A percentile compares a stretch with the other conserved stretches of the same genome.
phyloP scores from a whole-genome alignment of 805 yeast species.

The Pachysolen tannophilus region DNA sequence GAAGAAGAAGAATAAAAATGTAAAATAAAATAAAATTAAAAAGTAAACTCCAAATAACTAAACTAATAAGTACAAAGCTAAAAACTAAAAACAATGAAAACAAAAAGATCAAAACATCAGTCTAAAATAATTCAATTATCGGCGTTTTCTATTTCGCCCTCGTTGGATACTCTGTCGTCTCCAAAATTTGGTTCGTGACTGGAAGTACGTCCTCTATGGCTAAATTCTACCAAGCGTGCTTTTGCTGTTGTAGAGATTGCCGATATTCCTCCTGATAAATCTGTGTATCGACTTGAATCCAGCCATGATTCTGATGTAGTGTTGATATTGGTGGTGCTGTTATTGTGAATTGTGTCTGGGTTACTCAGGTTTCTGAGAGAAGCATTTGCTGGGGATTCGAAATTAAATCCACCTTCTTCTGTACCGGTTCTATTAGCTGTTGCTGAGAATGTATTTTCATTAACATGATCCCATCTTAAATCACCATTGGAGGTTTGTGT shows the following conservation, averaged over 20 bases:
- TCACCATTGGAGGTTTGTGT: constrained; percentile 20
- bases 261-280: too few species aligned
- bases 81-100: too few species aligned
- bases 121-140: too few species aligned
- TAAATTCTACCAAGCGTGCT: constrained; percentile 28
- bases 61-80: too few species aligned
- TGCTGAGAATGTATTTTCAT: neutral
- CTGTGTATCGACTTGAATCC: constrained; percentile 2
- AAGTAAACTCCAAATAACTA: too few species aligned
- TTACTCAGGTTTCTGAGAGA: constrained; percentile 4
- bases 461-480: constrained; percentile 18
- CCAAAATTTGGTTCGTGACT: constrained; percentile 13
- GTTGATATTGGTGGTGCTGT: constrained; percentile 4
- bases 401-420: neutral
- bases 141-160: too few species aligned
- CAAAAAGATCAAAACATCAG: too few species aligned
- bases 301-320: neutral
- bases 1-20: too few species aligned
- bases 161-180: constrained; percentile 22
- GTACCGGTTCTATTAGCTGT: neutral
- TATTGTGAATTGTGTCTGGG: constrained; percentile 4
- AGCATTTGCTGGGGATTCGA: neutral
- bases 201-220: constrained; percentile 24
- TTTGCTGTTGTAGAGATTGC: constrained; percentile 5
- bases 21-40: too few species aligned